These are phyloP conservation scores for Rhizopus arrhizus DNA, from an alignment of 371 early-diverging fungal species.

Conservation along the genomic window DNA sequence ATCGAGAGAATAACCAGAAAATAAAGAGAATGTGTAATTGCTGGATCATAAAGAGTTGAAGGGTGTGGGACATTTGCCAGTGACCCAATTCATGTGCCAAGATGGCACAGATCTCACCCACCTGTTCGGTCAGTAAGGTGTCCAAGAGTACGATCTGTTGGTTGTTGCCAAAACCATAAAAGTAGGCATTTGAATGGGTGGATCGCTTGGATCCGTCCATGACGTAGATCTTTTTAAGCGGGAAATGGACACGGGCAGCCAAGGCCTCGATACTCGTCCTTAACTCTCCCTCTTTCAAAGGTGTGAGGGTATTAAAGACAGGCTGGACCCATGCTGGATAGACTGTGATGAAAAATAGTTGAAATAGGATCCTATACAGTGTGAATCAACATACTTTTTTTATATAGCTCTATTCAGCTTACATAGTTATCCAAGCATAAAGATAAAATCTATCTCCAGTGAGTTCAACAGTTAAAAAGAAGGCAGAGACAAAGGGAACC, in stretches of 20 bases:
- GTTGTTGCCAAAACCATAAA: constrained; percentile 92
- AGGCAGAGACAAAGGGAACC: constrained; percentile 74
- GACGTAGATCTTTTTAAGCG: constrained; percentile 88
- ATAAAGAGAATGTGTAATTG: constrained; percentile 77
- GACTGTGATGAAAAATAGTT: constrained; percentile 83
- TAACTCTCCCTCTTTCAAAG: constrained; percentile 84
- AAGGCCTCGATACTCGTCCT: constrained; percentile 81
- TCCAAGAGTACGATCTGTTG: constrained; percentile 97
- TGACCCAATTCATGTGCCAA: constrained; percentile 97
- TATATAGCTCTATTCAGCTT: constrained; percentile 26
- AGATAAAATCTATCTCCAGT: constrained; percentile 84
- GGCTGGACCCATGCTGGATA: constrained; percentile 96
- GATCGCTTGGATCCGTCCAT: constrained; percentile 94
- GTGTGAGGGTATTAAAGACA: constrained; percentile 95
- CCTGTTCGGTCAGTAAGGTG: constrained; percentile 79
- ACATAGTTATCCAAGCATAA: constrained; percentile 86
- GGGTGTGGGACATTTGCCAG: constrained; percentile 86
- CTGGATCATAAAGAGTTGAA: constrained; percentile 67
- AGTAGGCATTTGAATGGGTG: constrained; percentile 97
- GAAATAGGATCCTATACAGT: constrained; percentile 72
- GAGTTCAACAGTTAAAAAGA: constrained; percentile 76
- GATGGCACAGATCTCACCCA: constrained; percentile 88
- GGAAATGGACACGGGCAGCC: constrained; percentile 84
- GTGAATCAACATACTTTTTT: neutral
- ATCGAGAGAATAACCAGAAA: constrained; percentile 82